Conservation (phyloP, 192 early-diverging fungal genomes). For the Funneliformis geosporum region DNA sequence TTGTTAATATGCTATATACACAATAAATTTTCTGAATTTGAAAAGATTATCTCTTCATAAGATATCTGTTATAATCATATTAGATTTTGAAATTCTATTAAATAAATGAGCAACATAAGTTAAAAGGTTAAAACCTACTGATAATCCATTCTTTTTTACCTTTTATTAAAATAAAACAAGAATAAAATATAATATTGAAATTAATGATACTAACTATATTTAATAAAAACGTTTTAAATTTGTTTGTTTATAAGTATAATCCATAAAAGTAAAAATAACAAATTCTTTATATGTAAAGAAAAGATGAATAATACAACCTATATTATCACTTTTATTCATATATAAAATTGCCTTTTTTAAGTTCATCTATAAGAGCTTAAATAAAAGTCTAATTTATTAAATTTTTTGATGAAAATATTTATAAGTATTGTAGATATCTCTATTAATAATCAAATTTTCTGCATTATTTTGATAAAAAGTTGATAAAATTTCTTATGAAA, state of each 20-base stretch:
- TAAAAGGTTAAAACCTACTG: neutral
- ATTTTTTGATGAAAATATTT: neutral
- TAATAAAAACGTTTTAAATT: neutral
- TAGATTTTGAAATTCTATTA: neutral
- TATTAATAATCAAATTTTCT: neutral
- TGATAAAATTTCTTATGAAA: neutral
- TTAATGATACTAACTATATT: neutral
- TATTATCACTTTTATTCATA: conserved; percentile 7
- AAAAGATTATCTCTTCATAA: too few species aligned
- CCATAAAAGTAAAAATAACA: conserved; percentile 1
- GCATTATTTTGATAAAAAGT: neutral
- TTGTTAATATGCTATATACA: too few species aligned
- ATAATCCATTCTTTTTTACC: neutral
- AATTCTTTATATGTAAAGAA: conserved; percentile 1
- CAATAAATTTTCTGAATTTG: too few species aligned
- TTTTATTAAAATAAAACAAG: neutral
- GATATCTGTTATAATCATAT: neutral
- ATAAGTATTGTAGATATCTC: neutral
- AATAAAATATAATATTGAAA: conserved; percentile 9
- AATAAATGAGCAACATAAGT: neutral
- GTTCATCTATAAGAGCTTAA: neutral
- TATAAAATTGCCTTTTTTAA: neutral
- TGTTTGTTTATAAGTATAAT: conserved; percentile 8
- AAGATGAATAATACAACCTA: conserved; percentile 4
- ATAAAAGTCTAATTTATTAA: neutral